Base-by-base conservation (phyloP, 129 eudicot species). In the Calendula officinalis region DNA sequence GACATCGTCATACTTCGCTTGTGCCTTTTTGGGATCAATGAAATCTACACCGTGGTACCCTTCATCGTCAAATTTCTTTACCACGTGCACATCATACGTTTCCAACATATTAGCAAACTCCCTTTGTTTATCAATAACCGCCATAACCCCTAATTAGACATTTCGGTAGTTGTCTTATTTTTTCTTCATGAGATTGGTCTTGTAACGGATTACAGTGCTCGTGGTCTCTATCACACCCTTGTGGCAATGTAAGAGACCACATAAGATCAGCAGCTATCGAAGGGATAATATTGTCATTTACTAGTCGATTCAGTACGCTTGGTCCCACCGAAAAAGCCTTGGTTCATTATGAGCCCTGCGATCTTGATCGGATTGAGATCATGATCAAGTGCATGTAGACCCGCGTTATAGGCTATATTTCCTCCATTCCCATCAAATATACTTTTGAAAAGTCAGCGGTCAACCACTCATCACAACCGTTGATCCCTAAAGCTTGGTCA, bases 41-140 rank as follows among this genome's bases (percentile, higher is more conserved):
- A 83, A 2, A 76, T 89, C 91, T 38, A 71, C 76, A 3, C 74
- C 97, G 58, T 89, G 97, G 67, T 60, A 68, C 34, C 95, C 95
- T 2, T 57, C 86, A 4, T 79, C 88, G 17, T 44, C 56, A 54
- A 83, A 85, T 36, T 34, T 73, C 9, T 40, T 45, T 13, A 11
- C 49, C 90, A 86, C 91, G 56, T 53, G 67, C 73, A 74, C 95
- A 1, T 86, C 91, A 62, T 71, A 66, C 56, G 75, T 62, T 83
- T 71, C 88, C 71, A 89, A 69, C 84, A 83, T 68, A 44, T 73
- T 53, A 6, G 74, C 91, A 48, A 89, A 56, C 69, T 71, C 76
- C 75, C 33, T 65, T 65, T 83, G 90, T 71, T 83, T 54, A 54
- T 89, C 97, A 32, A 86, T 53, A 49, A 83, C 86, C 86, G 3